These are phyloP conservation scores for Gonium pectorale DNA, from an alignment of 139 green algal species.

Conservation along the genomic window DNA sequence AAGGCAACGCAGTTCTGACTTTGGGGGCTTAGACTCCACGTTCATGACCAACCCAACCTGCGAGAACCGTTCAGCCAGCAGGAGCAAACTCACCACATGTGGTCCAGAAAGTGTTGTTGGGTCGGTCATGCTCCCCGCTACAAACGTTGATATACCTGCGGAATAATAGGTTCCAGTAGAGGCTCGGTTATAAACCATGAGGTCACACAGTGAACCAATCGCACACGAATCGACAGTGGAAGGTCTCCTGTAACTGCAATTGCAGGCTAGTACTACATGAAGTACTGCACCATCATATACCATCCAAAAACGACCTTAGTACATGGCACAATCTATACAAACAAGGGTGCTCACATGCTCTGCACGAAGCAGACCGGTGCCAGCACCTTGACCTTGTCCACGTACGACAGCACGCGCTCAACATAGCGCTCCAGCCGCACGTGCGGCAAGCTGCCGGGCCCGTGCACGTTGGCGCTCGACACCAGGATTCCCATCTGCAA, in stretches of 20 bases:
- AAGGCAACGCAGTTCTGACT: too few relatives aligned
- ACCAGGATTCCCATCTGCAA: conserved; percentile 24
- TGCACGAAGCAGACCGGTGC: conserved; percentile 20
- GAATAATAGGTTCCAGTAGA: too few relatives aligned
- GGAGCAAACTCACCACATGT: not conserved
- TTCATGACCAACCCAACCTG: not conserved
- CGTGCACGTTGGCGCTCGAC: conserved; percentile 8
- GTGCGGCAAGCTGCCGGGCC: not conserved
- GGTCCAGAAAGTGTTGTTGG: conserved; percentile 3
- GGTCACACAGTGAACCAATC: too few relatives aligned
- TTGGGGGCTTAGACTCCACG: too few relatives aligned
- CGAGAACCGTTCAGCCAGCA: not conserved
- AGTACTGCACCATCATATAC: too few relatives aligned
- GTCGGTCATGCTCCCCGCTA: conserved; percentile 1
- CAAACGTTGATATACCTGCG: conserved; percentile 35
- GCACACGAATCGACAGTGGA: too few relatives aligned
- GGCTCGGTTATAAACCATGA: too few relatives aligned
- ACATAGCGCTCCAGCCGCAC: conserved; percentile 9
- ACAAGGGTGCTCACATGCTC: conserved; percentile 21
- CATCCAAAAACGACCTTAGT: too few relatives aligned
- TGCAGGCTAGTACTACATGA: too few relatives aligned
- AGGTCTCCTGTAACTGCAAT: too few relatives aligned
- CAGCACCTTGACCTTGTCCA: conserved; percentile 32
- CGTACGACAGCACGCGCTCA: not conserved
- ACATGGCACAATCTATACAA: too few relatives aligned